Percentiles rank a stretch among this genome's conserved stretches.
These are phyloP conservation scores for Trichophaea hybrida DNA, from an alignment of 2,329 filamentous ascomycete species.

Conservation along the genomic window DNA sequence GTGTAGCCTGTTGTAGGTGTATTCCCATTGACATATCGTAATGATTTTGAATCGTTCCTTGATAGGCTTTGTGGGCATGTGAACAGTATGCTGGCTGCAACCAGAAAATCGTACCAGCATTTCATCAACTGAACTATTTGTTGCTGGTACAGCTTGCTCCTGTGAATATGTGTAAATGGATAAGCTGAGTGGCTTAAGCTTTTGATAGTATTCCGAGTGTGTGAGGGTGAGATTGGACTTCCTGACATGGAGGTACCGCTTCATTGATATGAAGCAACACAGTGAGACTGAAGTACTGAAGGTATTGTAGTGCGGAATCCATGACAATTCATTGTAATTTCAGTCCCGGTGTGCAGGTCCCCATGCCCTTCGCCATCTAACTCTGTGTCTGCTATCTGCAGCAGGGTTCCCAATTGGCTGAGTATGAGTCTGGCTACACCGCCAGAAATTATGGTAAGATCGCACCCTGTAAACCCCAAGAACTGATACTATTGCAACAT, in stretches of 20 bases:
- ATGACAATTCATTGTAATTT: too few relatives aligned
- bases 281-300: too few relatives aligned
- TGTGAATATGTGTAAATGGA: too few relatives aligned
- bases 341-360: too few relatives aligned
- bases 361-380: too few relatives aligned
- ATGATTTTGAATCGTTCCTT: slow-evolving; percentile 7
- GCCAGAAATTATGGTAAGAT: too few relatives aligned
- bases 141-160: not conserved
- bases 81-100: not conserved
- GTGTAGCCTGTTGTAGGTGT: slow-evolving; percentile 1
- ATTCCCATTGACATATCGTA: slow-evolving; percentile 3
- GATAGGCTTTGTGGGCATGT: slow-evolving; percentile 9
- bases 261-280: not conserved
- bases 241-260: not conserved
- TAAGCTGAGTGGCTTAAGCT: not conserved
- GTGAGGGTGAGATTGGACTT: not conserved
- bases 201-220: not conserved
- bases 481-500: too few relatives aligned
- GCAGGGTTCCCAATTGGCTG: too few relatives aligned
- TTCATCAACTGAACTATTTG: slow-evolving; percentile 8
- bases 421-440: too few relatives aligned
- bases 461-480: too few relatives aligned
- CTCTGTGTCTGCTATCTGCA: too few relatives aligned
- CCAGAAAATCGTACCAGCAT: slow-evolving; percentile 10
- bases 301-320: too few relatives aligned